Conservation (phyloP, 2,329 filamentous ascomycete species). For the Penicillium nordicum region DNA sequence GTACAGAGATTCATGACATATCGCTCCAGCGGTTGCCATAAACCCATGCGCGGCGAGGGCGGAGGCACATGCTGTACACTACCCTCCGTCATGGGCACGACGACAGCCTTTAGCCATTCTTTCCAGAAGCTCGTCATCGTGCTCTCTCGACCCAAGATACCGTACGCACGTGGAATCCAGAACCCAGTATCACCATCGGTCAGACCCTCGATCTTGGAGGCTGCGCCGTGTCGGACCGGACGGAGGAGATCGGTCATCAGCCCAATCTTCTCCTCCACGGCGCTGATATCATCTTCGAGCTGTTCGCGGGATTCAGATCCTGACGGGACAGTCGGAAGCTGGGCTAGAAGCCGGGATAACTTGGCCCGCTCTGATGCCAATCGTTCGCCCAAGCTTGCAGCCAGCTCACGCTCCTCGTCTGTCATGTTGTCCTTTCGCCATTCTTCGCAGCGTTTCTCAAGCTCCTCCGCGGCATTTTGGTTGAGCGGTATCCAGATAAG, state of each 20-base stretch:
- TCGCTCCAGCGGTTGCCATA: conserved; percentile 94
- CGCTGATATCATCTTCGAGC: conserved; percentile 90
- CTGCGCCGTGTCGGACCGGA: conserved; percentile 87
- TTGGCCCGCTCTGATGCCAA: conserved; percentile 84
- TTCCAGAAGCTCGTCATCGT: conserved; percentile 93
- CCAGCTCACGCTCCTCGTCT: conserved; percentile 91
- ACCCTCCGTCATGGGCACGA: conserved; percentile 95
- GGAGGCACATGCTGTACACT: conserved; percentile 76
- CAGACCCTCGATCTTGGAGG: conserved; percentile 93
- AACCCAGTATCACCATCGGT: conserved; percentile 93
- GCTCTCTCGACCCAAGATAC: conserved; percentile 80
- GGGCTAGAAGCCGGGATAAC: conserved; percentile 79
- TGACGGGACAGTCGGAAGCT: conserved; percentile 74
- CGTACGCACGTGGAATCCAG: conserved; percentile 92
- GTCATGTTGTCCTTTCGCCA: conserved; percentile 94
- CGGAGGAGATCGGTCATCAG: conserved; percentile 95
- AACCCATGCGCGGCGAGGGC: conserved; percentile 83
- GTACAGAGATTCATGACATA: conserved; percentile 97
- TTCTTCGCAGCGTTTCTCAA: conserved; percentile 71
- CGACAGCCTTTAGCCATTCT: conserved; percentile 89
- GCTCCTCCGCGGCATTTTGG: conserved; percentile 72
- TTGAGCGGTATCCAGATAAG: conserved; percentile 91
- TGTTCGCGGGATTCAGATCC: conserved; percentile 77
- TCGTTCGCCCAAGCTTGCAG: conserved; percentile 83
- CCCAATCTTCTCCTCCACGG: conserved; percentile 93